These are phyloP conservation scores for Thinopyrum obtusiflorum DNA, from an alignment of 202 grass and related monocot species.

Conservation along the genomic window DNA sequence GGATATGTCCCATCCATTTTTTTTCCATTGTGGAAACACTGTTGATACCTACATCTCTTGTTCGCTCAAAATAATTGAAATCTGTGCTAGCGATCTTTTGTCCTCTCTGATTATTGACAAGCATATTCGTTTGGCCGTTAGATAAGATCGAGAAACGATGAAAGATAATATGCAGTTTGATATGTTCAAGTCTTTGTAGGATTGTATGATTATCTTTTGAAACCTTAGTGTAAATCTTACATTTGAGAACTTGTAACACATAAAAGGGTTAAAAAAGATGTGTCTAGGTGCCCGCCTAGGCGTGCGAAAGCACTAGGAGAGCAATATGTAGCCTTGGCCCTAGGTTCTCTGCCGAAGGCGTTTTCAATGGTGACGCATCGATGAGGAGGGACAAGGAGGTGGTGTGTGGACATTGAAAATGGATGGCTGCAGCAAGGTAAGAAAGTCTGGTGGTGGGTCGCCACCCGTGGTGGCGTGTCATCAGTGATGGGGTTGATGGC, in stretches of 20 bases:
- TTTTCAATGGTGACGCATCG: not conserved
- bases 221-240: not conserved
- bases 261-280: not conserved
- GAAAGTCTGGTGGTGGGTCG: not conserved
- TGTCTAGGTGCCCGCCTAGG: not conserved
- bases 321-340: not conserved
- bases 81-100: not conserved
- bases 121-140: not conserved
- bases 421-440: not conserved
- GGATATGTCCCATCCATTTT: not conserved
- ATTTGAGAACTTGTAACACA: not conserved
- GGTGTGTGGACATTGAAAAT: not conserved
- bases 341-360: not conserved
- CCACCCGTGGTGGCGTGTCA: not conserved
- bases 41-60: not conserved
- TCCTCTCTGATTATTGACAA: not conserved
- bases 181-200: not conserved
- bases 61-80: not conserved
- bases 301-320: not conserved
- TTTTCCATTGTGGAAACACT: not conserved
- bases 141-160: not conserved
- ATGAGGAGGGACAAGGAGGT: not conserved
- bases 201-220: conserved; percentile 9
- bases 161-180: not conserved
- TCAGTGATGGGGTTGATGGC: not conserved